Evolutionary conservation across 192 early-diverging fungal genomes (phyloP), one percentile per base, ranked within the genome.

Genomic region (Phycomyces nitens): DNA sequence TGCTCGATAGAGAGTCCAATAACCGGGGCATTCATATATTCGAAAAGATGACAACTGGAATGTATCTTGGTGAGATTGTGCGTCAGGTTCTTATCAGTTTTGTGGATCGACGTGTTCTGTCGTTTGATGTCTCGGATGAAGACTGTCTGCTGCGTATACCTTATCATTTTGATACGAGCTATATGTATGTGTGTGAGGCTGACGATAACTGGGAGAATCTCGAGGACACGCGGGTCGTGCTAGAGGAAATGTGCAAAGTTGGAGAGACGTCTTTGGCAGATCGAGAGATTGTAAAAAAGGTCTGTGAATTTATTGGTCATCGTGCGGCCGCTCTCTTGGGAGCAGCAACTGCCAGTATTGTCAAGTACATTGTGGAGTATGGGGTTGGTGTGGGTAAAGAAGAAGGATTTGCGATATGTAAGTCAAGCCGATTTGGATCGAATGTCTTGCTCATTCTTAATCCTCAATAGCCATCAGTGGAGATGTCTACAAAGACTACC

Each of bases 41-140:
- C 72, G 94, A 96, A 74, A 97, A 97, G 74, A 88, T 94, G 84
- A 92, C 94, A 24, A 90, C 92, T 24, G 93, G 93, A 26, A 86
- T 94, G 79, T 97, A 95, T 66, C 76, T 97, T 22, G 95, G 95
- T 47, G 95, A 97, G 65, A 78, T 97, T 21, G 78, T 81, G 0
- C 86, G 95, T 20, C 83, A 86, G 34, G 82, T 90, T 53, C 55
- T 95, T 11, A 63, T 92, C 43, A 81, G 94, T 60, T 77, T 97
- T 16, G 80, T 92, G 24, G 88, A 91, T 65, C 84, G 78, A 50
- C 85, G 86, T n/a, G 69, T 89, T 22, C 68, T 97, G 34, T 83
- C 84, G 2, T 64, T 74, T 38, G 64, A 60, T 6, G 53, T 56
- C 22, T 58, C 60, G 3, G 66, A 60, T 78, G n/a, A 69, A 62